Evolutionary conservation across 805 yeast species (phyloP), one percentile per base, ranked within the genome.

Genomic region (Lachancea fermentati): DNA sequence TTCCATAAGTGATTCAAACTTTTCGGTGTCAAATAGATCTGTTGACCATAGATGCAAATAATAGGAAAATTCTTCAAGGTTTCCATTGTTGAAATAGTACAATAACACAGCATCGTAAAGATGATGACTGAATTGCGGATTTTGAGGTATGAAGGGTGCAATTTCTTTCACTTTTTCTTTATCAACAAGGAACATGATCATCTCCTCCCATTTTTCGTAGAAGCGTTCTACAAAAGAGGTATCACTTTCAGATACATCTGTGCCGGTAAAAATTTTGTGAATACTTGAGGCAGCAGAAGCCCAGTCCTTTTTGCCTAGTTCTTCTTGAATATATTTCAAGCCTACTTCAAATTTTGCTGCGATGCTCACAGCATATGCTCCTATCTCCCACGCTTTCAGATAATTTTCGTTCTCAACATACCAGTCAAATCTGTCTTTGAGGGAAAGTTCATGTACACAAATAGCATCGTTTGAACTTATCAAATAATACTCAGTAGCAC

Each of bases 401-500:
- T 62, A 85, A 39, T 67, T 60, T 2, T 71, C 70, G 29, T 67
- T 73, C 1, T 76, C 76, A 3, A 77, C 43, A 43, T 70, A 81
- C 96, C 97, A 91, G 3, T 76, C 66, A 33, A 81, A 72, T 43
- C 81, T 76, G 56, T 89, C 97, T 19, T 66, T 60, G 17, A 82
- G 61, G 39, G 78, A 79, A n/a, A 84, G 69, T 45, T 81, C 86
- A 49, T 80, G 75, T 0, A 88, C 87, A 12, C 79, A 66, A 1
- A 91, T 82, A 1, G 81, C 91, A 62, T 88, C 97, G 34, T 76
- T 75, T 0, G 96, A 86, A 54, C 91, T 78, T 4, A 91, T 68
- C 14, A 93, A 67, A 51, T 72, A 84, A 66, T 82, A 86, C 40
- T 69, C 67, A 5, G 67, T 59, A 4, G 60, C 49, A 0, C 60